A percentile compares a stretch with the other conserved stretches of the same genome.
Conservation (phyloP, 2,329 filamentous ascomycete species). For the Fusarium armeniacum region DNA sequence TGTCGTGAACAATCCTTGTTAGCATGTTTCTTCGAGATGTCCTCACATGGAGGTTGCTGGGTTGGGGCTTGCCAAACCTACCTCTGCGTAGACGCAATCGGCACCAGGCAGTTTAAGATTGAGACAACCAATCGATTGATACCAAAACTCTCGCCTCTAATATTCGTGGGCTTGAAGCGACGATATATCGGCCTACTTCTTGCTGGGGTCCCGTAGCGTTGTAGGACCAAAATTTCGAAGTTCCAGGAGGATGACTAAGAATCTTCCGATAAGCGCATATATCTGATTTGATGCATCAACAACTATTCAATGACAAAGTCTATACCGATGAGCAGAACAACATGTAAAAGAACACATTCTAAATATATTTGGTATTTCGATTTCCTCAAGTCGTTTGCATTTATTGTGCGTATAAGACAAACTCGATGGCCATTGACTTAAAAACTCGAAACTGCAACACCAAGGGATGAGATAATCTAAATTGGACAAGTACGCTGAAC, state of each 20-base stretch:
- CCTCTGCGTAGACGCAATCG: slow-evolving; percentile 19
- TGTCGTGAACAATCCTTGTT: slow-evolving; percentile 14
- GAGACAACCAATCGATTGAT: background rate
- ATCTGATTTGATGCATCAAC: slow-evolving; percentile 25
- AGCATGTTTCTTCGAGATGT: slow-evolving; percentile 10
- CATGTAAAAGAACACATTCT: too few relatives aligned
- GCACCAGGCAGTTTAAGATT: background rate
- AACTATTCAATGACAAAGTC: background rate
- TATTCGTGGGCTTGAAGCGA: slow-evolving; percentile 25
- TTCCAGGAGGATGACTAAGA: slow-evolving; percentile 43
- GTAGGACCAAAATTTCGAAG: slow-evolving; percentile 46
- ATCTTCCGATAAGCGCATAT: slow-evolving; percentile 15
- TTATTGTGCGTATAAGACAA: background rate
- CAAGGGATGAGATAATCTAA: background rate
- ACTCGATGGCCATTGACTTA: background rate
- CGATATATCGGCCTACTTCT: slow-evolving; percentile 30
- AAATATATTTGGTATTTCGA: too few relatives aligned
- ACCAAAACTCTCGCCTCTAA: slow-evolving; percentile 12
- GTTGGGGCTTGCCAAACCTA: slow-evolving; percentile 16
- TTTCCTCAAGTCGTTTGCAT: too few relatives aligned
- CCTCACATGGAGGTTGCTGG: background rate
- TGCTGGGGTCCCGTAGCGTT: slow-evolving; percentile 24
- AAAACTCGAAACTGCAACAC: background rate
- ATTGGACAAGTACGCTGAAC: background rate
- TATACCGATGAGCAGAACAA: background rate